Evolutionary conservation across 441 rosid species (phyloP).

Genomic region (Jatropha podagrica): DNA sequence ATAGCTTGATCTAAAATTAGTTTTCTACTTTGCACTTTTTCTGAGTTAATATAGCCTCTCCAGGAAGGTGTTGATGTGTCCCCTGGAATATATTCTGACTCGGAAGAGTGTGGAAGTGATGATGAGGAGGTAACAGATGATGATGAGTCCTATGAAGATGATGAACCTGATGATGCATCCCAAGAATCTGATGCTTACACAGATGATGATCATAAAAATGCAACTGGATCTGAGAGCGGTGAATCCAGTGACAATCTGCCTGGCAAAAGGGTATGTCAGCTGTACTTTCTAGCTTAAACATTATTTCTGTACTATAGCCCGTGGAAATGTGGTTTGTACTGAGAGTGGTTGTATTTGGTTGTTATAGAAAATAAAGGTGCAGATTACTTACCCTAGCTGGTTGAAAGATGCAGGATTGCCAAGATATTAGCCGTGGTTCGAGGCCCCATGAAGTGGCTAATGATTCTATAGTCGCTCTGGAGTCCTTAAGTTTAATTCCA

Average conservation of each 20-base stretch:
- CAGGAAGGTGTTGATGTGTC: constrained; percentile 78
- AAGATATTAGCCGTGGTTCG: constrained; percentile 35
- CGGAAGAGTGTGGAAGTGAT: constrained; percentile 81
- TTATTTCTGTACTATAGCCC: not conserved
- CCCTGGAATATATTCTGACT: constrained; percentile 77
- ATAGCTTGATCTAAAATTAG: constrained; percentile 12
- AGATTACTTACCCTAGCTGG: constrained; percentile 14
- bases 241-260: constrained; percentile 40
- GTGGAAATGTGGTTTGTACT: not conserved
- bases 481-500: constrained; percentile 37
- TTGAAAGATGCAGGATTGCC: constrained; percentile 51
- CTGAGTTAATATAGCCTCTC: constrained; percentile 34
- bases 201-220: constrained; percentile 57
- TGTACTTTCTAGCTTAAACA: constrained; percentile 15
- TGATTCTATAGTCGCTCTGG: constrained; percentile 23
- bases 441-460: constrained; percentile 38
- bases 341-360: not conserved
- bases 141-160: constrained; percentile 79
- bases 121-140: constrained; percentile 86
- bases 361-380: not conserved
- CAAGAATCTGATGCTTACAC: constrained; percentile 44
- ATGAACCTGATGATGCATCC: constrained; percentile 44
- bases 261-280: constrained; percentile 46
- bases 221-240: constrained; percentile 45
- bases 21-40: constrained; percentile 25